Percentiles rank a stretch among this genome's conserved stretches.
Conservation (phyloP, 1,139 yeast genomes). For the Geotrichum phurueaensis region DNA sequence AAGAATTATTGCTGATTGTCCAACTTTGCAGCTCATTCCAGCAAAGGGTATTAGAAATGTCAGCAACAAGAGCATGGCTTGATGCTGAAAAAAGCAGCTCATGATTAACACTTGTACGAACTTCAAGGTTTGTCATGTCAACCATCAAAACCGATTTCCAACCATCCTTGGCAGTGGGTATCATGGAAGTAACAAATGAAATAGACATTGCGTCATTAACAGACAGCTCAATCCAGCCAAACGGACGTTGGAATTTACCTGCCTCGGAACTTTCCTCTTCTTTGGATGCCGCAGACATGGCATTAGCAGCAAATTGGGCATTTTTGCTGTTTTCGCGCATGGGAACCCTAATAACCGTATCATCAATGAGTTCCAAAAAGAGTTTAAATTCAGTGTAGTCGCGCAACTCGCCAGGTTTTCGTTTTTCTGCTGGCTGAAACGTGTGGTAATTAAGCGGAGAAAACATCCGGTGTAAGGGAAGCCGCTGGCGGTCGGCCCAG, state of each 20-base stretch:
- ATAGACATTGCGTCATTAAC: slow-evolving; percentile 50
- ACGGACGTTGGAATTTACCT: slow-evolving; percentile 47
- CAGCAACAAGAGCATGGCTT: slow-evolving; percentile 50
- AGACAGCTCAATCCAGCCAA: slow-evolving; percentile 87
- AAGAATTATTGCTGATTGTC: slow-evolving; percentile 52
- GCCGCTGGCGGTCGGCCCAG: slow-evolving; percentile 87
- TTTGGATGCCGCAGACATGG: slow-evolving; percentile 1
- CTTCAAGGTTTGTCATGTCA: slow-evolving; percentile 52
- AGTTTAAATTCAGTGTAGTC: slow-evolving; percentile 52
- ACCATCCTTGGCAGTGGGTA: slow-evolving; percentile 50
- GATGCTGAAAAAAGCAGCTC: slow-evolving; percentile 66
- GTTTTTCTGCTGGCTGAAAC: slow-evolving; percentile 41
- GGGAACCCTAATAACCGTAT: slow-evolving; percentile 70
- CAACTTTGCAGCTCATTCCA: slow-evolving; percentile 80
- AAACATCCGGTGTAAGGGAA: slow-evolving; percentile 56
- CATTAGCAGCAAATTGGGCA: slow-evolving; percentile 31
- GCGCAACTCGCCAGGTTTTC: slow-evolving; percentile 48
- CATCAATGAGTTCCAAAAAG: slow-evolving; percentile 50
- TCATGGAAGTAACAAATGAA: slow-evolving; percentile 45
- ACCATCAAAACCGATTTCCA: slow-evolving; percentile 50
- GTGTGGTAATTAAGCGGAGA: slow-evolving; percentile 66
- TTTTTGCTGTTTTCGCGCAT: slow-evolving; percentile 82
- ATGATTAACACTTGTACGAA: slow-evolving; percentile 83
- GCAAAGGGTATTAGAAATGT: slow-evolving; percentile 60
- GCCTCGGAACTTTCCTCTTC: slow-evolving; percentile 1